These are phyloP conservation scores for Neopestalotiopsis sp. DNA, from an alignment of 2,329 filamentous ascomycete species.

Conservation along the genomic window DNA sequence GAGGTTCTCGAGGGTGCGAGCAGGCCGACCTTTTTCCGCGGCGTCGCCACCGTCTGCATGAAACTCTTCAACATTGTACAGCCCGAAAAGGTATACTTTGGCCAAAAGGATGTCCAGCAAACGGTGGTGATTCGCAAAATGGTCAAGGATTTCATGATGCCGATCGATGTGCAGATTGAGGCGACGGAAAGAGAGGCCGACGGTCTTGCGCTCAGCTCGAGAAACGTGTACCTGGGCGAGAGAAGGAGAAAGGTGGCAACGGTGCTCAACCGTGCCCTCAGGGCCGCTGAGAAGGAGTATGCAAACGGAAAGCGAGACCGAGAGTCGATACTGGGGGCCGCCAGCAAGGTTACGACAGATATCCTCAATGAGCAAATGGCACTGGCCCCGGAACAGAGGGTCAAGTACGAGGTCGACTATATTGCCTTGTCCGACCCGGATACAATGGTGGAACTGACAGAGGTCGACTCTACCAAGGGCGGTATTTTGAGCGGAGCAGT, in stretches of 20 bases:
- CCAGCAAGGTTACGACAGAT: constrained; percentile 62
- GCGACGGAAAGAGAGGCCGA: constrained; percentile 78
- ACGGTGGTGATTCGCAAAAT: constrained; percentile 87
- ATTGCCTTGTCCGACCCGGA: constrained; percentile 88
- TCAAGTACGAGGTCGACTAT: constrained; percentile 85
- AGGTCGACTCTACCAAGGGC: constrained; percentile 71
- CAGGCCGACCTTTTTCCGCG: constrained; percentile 92
- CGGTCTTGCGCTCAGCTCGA: constrained; percentile 87
- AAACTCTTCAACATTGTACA: constrained; percentile 86
- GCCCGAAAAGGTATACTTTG: constrained; percentile 85
- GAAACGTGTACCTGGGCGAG: constrained; percentile 89
- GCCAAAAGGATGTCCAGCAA: constrained; percentile 97
- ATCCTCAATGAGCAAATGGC: constrained; percentile 66
- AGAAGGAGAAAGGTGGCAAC: constrained; percentile 74
- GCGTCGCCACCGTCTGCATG: constrained; percentile 95
- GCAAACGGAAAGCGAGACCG: constrained; percentile 56
- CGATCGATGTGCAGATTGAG: constrained; percentile 74
- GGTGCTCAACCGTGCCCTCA: constrained; percentile 73
- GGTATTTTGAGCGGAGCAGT: constrained; percentile 89
- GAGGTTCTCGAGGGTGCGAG: constrained; percentile 83
- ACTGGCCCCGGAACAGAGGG: constrained; percentile 64
- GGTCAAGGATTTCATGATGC: constrained; percentile 85
- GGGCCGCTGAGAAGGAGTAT: constrained; percentile 73
- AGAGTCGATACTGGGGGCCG: constrained; percentile 73
- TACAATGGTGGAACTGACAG: constrained; percentile 77